Conservation (phyloP, 2,329 filamentous ascomycete species). For the Calcarisporium arbuscula region DNA sequence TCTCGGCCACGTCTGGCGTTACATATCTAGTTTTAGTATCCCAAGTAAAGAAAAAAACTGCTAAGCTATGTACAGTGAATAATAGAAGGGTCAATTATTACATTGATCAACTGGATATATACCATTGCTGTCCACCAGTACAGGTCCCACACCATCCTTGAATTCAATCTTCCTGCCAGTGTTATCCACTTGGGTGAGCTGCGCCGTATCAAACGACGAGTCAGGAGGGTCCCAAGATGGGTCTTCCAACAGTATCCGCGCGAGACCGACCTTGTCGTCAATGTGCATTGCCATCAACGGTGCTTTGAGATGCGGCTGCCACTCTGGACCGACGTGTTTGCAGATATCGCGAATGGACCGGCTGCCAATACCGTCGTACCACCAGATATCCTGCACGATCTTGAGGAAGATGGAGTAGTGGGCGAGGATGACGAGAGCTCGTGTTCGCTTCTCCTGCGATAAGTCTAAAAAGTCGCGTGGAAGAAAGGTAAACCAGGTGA, state of each 20-base stretch:
- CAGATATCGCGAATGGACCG: conserved; percentile 39
- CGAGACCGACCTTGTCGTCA: conserved; percentile 27
- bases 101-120: conserved; percentile 5
- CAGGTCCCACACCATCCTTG: too few relatives aligned
- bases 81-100: too few relatives aligned
- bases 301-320: conserved; percentile 33
- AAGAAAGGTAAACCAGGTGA: conserved; percentile 48
- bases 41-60: too few relatives aligned
- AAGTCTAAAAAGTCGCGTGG: conserved; percentile 38
- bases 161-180: conserved; percentile 3
- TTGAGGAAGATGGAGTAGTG: conserved; percentile 48
- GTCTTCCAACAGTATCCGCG: conserved; percentile 37
- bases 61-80: too few relatives aligned
- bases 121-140: background rate
- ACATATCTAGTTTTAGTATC: too few relatives aligned
- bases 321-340: conserved; percentile 31
- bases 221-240: conserved; percentile 29
- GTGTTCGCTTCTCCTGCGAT: conserved; percentile 32
- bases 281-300: conserved; percentile 32
- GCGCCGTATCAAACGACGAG: conserved; percentile 1
- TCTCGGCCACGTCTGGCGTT: too few relatives aligned
- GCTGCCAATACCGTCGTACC: conserved; percentile 40
- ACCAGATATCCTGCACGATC: conserved; percentile 37
- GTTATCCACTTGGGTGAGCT: conserved; percentile 9
- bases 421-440: conserved; percentile 45